These are phyloP conservation scores for Teunomyces kruisii DNA, from an alignment of 805 yeast genomes.

Conservation along the genomic window DNA sequence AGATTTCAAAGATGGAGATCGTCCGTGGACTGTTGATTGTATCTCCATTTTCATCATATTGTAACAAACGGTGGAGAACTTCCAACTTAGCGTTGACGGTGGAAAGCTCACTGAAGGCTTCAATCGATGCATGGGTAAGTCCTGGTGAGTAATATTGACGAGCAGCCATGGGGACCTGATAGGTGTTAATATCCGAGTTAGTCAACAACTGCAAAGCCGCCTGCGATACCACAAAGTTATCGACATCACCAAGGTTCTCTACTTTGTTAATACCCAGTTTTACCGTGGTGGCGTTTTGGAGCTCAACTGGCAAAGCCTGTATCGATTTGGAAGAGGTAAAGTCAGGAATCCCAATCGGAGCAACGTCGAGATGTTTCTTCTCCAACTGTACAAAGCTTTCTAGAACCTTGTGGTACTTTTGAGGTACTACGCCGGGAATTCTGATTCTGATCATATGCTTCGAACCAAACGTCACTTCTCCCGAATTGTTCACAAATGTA, in stretches of 20 bases:
- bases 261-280: slow-evolving; percentile 3
- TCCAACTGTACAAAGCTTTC: slow-evolving; percentile 29
- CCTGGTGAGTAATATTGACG: slow-evolving; percentile 34
- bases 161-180: slow-evolving; percentile 34
- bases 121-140: slow-evolving; percentile 37
- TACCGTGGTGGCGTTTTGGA: slow-evolving; percentile 10
- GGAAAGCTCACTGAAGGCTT: slow-evolving; percentile 42
- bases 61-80: slow-evolving; percentile 45
- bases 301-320: slow-evolving; percentile 19
- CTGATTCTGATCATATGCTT: slow-evolving; percentile 47
- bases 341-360: slow-evolving; percentile 41
- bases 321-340: slow-evolving; percentile 24
- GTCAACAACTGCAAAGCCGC: slow-evolving; percentile 35
- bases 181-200: slow-evolving; percentile 36
- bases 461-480: slow-evolving; percentile 51
- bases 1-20: slow-evolving; percentile 36
- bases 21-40: slow-evolving; percentile 29
- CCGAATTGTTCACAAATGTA: slow-evolving; percentile 56
- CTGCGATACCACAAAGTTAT: slow-evolving; percentile 32
- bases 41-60: slow-evolving; percentile 36
- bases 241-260: slow-evolving; percentile 3
- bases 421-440: slow-evolving; percentile 54
- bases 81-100: slow-evolving; percentile 43
- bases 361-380: slow-evolving; percentile 27
- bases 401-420: slow-evolving; percentile 22